Conservation (phyloP, 441 rosid species). For the Gossypium trilobum region DNA sequence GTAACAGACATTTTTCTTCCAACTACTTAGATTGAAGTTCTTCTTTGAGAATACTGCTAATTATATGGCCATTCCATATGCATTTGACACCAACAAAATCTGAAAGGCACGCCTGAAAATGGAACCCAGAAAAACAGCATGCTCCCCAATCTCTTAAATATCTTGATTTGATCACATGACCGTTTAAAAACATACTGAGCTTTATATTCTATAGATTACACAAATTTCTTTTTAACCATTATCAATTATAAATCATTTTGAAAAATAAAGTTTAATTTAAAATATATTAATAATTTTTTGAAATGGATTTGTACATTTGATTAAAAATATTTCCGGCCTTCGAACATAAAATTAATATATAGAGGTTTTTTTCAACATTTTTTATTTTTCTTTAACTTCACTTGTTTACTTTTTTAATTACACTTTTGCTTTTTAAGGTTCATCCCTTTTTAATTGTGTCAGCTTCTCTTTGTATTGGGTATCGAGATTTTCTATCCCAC, state of each 20-base stretch:
- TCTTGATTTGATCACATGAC: neutral
- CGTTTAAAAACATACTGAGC: neutral
- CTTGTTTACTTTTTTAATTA: neutral
- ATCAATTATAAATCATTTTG: neutral
- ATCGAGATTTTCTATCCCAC: neutral
- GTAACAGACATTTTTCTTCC: neutral
- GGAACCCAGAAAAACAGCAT: constrained; percentile 2
- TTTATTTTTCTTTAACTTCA: neutral
- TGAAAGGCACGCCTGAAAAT: constrained; percentile 1
- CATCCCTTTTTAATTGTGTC: neutral
- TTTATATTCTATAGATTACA: neutral
- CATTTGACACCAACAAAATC: neutral
- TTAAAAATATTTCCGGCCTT: neutral
- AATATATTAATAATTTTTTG: neutral
- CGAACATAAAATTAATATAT: neutral
- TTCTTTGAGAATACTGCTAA: neutral
- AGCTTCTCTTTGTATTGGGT: neutral
- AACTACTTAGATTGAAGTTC: neutral
- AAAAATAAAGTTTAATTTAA: too few relatives aligned
- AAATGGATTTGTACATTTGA: neutral
- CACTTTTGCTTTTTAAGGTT: neutral
- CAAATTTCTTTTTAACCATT: neutral
- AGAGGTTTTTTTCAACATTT: neutral
- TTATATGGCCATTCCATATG: neutral
- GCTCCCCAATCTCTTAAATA: neutral